Conservation (phyloP, 331 rosid genomes). For the Rosa hybrid region DNA sequence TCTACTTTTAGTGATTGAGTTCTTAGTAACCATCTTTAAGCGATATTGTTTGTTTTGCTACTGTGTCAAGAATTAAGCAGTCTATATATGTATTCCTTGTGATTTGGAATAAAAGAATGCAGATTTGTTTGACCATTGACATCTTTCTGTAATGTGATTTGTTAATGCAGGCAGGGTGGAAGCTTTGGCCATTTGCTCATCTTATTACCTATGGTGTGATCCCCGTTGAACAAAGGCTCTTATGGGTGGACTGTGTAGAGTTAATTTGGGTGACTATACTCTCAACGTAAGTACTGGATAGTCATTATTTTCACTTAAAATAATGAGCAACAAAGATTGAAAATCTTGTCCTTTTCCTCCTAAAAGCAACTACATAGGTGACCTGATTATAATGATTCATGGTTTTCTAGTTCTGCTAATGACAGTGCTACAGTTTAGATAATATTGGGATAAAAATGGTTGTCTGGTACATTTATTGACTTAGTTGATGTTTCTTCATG, state of each 20-base stretch:
- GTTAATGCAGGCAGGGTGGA: conserved; percentile 88
- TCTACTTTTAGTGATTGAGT: not conserved
- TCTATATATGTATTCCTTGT: not conserved
- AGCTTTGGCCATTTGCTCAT: conserved; percentile 99
- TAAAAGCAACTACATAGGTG: not conserved
- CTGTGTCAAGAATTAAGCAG: not conserved
- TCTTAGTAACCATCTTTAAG: not conserved
- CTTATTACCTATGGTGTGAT: conserved; percentile 86
- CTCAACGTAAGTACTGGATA: conserved; percentile 67
- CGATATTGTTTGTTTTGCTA: not conserved
- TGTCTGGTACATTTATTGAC: not conserved
- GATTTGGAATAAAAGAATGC: not conserved
- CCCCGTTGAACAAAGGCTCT: conserved; percentile 94
- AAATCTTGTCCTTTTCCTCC: conserved; percentile 3
- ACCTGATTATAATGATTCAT: not conserved
- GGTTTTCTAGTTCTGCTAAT: not conserved
- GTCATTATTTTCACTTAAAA: conserved; percentile 15
- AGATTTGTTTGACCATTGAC: conserved; percentile 11
- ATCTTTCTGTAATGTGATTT: conserved; percentile 23
- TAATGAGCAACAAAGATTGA: conserved; percentile 13
- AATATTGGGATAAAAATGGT: not conserved
- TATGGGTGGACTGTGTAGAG: conserved; percentile 96
- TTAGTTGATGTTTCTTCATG: not conserved
- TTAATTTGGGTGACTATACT: conserved; percentile 97
- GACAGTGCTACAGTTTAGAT: not conserved